Evolutionary conservation across 139 green algal genomes (phyloP).

Genomic region (Auxenochlorella pyrenoidosa): DNA sequence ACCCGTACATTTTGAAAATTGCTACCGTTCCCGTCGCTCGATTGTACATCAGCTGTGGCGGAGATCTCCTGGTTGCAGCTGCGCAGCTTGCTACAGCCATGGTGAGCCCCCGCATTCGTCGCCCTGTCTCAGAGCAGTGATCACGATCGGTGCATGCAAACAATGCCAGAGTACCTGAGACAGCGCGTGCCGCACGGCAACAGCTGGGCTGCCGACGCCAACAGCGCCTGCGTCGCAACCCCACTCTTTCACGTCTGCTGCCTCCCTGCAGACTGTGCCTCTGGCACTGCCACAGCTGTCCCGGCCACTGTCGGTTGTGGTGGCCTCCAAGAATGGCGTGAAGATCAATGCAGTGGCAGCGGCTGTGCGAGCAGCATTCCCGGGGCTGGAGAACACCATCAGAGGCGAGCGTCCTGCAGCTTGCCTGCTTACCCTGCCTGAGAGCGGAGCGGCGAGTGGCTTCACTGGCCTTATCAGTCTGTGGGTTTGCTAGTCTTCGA

Average conservation of each 20-base stretch:
- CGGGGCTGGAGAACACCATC: not conserved
- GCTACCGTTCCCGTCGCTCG: too few relatives aligned
- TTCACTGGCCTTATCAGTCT: not conserved
- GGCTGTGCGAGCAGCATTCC: not conserved
- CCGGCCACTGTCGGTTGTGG: not conserved
- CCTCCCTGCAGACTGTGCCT: not conserved
- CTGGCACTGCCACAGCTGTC: not conserved
- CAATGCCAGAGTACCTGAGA: too few relatives aligned
- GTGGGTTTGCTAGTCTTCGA: not conserved
- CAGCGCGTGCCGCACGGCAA: too few relatives aligned
- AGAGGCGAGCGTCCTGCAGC: not conserved
- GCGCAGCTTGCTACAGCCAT: not conserved
- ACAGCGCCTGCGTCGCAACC: not conserved
- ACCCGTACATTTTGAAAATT: too few relatives aligned
- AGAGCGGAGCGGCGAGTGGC: not conserved
- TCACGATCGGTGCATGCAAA: too few relatives aligned
- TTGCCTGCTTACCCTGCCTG: not conserved
- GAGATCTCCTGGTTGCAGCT: not conserved
- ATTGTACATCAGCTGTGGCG: too few relatives aligned
- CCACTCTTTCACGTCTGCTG: too few relatives aligned
- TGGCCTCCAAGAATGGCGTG: not conserved
- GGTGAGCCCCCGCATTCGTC: not conserved
- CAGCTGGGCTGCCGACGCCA: not conserved
- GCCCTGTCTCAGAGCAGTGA: too few relatives aligned
- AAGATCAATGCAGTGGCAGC: conserved; percentile 21